Evolutionary conservation across 2,329 filamentous ascomycete species (phyloP).

Genomic region (Fusarium anguioides): DNA sequence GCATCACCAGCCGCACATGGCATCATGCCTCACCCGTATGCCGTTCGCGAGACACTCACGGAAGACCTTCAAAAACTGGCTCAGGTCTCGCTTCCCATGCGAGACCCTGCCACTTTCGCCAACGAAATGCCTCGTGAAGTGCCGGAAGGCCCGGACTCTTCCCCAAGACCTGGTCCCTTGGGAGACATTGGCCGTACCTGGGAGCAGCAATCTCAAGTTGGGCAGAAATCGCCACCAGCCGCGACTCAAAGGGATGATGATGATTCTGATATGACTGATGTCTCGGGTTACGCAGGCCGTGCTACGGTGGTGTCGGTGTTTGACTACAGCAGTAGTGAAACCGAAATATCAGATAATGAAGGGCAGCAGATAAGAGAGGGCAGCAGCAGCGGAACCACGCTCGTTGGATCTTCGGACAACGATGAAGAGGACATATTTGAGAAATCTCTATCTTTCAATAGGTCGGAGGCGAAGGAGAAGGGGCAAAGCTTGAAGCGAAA

Average conservation of each 20-base stretch:
- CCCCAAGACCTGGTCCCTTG: constrained; percentile 10
- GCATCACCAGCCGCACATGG: constrained; percentile 10
- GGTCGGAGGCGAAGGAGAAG: not conserved
- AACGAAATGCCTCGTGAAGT: constrained; percentile 18
- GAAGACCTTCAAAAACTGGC: constrained; percentile 24
- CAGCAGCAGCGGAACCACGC: constrained; percentile 15
- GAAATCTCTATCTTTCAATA: not conserved
- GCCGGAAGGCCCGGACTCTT: not conserved
- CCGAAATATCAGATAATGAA: constrained; percentile 5
- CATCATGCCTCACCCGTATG: constrained; percentile 39
- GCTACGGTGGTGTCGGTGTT: not conserved
- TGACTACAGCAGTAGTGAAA: constrained; percentile 5
- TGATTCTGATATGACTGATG: not conserved
- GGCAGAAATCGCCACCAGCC: not conserved
- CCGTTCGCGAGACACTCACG: constrained; percentile 32
- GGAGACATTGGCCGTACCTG: constrained; percentile 17
- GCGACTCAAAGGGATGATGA: not conserved
- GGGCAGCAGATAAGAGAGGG: constrained; percentile 1
- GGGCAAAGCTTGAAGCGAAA: constrained; percentile 28
- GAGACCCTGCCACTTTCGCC: constrained; percentile 9
- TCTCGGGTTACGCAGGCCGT: not conserved
- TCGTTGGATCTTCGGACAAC: not conserved
- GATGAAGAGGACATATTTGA: not conserved
- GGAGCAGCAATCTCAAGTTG: constrained; percentile 11
- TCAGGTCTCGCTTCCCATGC: not conserved